Evolutionary conservation across 2,329 filamentous ascomycete genomes (phyloP), one percentile per base, ranked within the genome.

Genomic region (Colletotrichum aenigma): DNA sequence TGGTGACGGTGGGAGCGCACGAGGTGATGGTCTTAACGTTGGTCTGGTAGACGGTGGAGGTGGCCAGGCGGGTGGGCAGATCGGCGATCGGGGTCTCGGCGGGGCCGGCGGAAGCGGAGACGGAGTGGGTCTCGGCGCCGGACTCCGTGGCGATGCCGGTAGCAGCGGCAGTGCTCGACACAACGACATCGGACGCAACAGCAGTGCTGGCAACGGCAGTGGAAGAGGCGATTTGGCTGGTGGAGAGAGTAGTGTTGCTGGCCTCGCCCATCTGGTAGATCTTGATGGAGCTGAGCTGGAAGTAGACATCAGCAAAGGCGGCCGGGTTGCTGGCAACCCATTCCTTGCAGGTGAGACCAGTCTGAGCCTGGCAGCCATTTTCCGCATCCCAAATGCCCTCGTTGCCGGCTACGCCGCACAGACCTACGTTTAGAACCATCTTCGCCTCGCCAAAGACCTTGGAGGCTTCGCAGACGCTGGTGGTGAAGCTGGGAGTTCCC

Each of bases 381-480:
- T 66, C 48, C 79, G 66, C 61, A 2, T 76, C 75, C 81, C 82
- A 85, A 55, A 80, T 75, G 16, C 76, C 71, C 6, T 4, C 4
- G 1, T 26, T 1, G 5, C 26, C 4, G 26, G 93, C 93, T 86
- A 93, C 90, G 21, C 94, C 94, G 82, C 94, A 96, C 82, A 96
- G 93, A 34, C 92, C 83, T 8, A 82, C 62, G 26, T 83, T 81
- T 36, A 82, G 55, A 16, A 83, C 58, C 36, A 83, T 76, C 68
- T 80, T 79, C 69, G 81, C 79, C 28, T 82, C 79, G 15, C 64
- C 76, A 28, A 83, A 83, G 13, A 81, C 78, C 70, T 79, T 78
- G 52, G 80, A 78, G 28, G 81, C 72, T 38, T 81, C 77, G 73
- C 81, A 83, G 26, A 77, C 70, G 60, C 78, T 77, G 62, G 80